A percentile compares a stretch with the other conserved stretches of the same genome.
Evolutionary conservation across 192 early-diverging fungal genomes (phyloP).

Genomic region (Backusella liffmaniae): DNA sequence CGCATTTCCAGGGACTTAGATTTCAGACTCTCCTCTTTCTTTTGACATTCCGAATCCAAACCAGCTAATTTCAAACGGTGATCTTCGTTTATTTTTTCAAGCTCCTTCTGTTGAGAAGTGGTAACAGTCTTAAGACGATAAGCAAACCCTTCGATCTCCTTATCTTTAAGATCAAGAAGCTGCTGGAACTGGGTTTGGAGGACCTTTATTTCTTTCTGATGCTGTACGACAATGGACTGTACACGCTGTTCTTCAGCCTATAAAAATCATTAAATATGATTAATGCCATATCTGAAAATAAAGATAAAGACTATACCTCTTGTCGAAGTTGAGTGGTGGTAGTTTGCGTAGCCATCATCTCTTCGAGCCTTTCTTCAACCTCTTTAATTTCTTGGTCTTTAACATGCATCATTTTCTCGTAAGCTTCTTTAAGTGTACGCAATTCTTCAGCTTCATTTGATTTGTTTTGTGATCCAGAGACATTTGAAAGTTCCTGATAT

Average conservation of each 20-base stretch:
- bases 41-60: constrained; percentile 24
- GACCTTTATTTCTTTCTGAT: constrained; percentile 23
- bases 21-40: constrained; percentile 32
- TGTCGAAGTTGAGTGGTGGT: background rate
- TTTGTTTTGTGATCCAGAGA: background rate
- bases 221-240: constrained; percentile 18
- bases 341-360: constrained; percentile 6
- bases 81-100: constrained; percentile 21
- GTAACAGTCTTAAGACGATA: constrained; percentile 22
- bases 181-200: constrained; percentile 27
- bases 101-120: constrained; percentile 23
- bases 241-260: constrained; percentile 13
- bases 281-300: background rate
- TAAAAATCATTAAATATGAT: background rate
- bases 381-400: constrained; percentile 16
- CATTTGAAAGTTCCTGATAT: background rate
- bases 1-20: constrained; percentile 33
- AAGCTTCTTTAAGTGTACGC: background rate
- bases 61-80: constrained; percentile 29
- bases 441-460: constrained; percentile 9
- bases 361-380: constrained; percentile 13
- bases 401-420: constrained; percentile 10
- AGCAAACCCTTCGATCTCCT: constrained; percentile 30
- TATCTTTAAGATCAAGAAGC: constrained; percentile 24
- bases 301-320: background rate